Evolutionary conservation across 108 stramenopile genomes (phyloP), one percentile per base, ranked within the genome.

Genomic region (Cyclotella kingstonii): DNA sequence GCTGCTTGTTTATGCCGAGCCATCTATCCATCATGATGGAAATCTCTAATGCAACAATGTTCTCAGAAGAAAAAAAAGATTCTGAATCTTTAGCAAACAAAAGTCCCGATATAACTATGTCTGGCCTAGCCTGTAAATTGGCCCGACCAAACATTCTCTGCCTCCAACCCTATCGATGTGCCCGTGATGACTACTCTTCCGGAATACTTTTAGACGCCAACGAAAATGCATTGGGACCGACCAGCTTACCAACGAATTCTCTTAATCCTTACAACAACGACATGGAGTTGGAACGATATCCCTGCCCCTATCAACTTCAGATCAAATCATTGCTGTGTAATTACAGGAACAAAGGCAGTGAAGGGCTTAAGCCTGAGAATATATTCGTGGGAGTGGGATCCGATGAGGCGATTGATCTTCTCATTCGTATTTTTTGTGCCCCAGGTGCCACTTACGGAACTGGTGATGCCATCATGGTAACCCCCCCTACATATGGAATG

Each of bases 401-500:
- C 38, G 97, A 98, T 66, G 97, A 98, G 76, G 97, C 97, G 0
- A 98, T 98, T 78, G 97, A 98, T 68, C 63, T 98, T 35, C 70
- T 98, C 25, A 88, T 96, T 76, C 86, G 97, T 15, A 89, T 98
- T 57, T 98, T 98, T 76, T 96, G 95, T 75, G 31, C 47, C 31
- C 96, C 96, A 7, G 92, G 84, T 10, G 53, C 78, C 40, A 64
- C 49, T 1, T 33, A 1, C 38, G 71, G 63, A 27, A 39, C 9
- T 7, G 70, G 70, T 3, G 89, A 91, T 57, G 76, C 84, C 39
- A 88, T 96, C 21, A 49, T 97, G 59, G 84, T 79, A 30, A 95
- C 97, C 19, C 97, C 97, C 15, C 95, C 97, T 4, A 97, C 95
- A 5, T 97, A 97, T 68, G 95, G 95, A 45, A 97, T 97, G 97